Base-by-base conservation (phyloP, 2,329 filamentous ascomycete genomes). In the Colletotrichum filicis region DNA sequence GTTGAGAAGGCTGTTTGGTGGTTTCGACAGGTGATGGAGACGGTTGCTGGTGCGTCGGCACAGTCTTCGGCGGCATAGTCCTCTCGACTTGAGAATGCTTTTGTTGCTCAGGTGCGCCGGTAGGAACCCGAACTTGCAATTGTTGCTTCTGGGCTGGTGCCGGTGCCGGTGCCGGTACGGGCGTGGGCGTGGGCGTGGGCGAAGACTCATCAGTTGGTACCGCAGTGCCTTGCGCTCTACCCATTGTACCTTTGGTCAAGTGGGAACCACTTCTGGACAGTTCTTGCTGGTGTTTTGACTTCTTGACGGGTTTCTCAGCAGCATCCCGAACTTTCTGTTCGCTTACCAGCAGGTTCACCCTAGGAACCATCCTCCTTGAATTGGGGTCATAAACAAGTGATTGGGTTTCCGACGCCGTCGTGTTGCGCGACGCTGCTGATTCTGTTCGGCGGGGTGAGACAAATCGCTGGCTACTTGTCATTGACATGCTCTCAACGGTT, bases 351-450 rank as follows among this genome's bases (percentile, higher is more conserved):
- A 88, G 75, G 30, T 88, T 83, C 6, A 79, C 79, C 65, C 82
- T 86, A 3, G 87, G 85, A 4, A 92, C 85, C 85, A 92, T 91
- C 72, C 91, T 88, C 75, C 91, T 86, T 19, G 91, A 91, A 76
- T 92, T 92, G n/a, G 90, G 85, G 75, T 92, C 91, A 76, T 91
- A 91, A 59, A 93, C 88, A 79, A 93, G 76, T 37, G 83, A 79
- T 75, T 86, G 78, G 7, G 37, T 42, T 55, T 86, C 82, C 55
- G 83, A 79, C 6, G 74, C 68, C 2, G 75, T 79, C 12, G 75
- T 72, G 22, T 77, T 75, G 68, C 75, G 76, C 11, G 76, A 77
- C 9, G 76, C 74, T 4, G 75, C 74, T 1, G 80, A 76, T 30
- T 76, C 75, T 8, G 71, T 74, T 58, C 77, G 78, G 19, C 76